Evolutionary conservation across 306 rosid genomes (phyloP), one percentile per base, ranked within the genome.

Genomic region (Canavalia ensiformis): DNA sequence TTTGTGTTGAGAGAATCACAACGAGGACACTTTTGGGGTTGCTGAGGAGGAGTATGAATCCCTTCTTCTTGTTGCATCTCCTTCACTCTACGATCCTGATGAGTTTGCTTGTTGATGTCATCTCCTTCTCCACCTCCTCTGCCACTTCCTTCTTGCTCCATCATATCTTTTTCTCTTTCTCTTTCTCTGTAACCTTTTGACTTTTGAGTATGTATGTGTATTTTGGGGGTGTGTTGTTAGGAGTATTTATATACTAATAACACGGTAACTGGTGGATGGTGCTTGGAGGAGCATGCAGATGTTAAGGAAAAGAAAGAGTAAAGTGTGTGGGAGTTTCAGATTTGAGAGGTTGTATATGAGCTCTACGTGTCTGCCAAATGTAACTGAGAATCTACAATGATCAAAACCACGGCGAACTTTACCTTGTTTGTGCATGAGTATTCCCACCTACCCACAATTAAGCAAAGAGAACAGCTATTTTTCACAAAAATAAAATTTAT

Each of bases 1-100:
- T 90, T 90, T 64, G 94, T 90, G 88, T 90, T 87, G 11, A 63
- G 42, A 2, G 94, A 90, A 3, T 87, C 86, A 35, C 94, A 90
- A 2, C 94, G 87, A 1, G 94, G 94, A 30, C 94, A 90, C 81
- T 55, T 70, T 50, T 70, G 75, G 5, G 59, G 60, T 70, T 70
- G 59, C 10, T 55, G 78, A 74, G 52, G 67, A 11, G 41, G 41
- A 37, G 41, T 2, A 2, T 37, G 41, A 37, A 35, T 33, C 9
- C 41, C 55, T 4, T 68, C 73, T 5, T 39, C 73, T 68, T 68
- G 73, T 28, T 45, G 55, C 18, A 44, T 44, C 37, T 68, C 55
- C 25, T 68, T 44, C 49, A 39, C 30, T 39, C 31, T n/a, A 7
- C 33, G 28, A 65, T 35, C 73, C 47, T 49, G 83, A 54, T 49